A percentile compares a stretch with the other conserved stretches of the same genome.
These are phyloP conservation scores for Rhizopus arrhizus DNA, from an alignment of 371 early-diverging fungal genomes.

Conservation along the genomic window DNA sequence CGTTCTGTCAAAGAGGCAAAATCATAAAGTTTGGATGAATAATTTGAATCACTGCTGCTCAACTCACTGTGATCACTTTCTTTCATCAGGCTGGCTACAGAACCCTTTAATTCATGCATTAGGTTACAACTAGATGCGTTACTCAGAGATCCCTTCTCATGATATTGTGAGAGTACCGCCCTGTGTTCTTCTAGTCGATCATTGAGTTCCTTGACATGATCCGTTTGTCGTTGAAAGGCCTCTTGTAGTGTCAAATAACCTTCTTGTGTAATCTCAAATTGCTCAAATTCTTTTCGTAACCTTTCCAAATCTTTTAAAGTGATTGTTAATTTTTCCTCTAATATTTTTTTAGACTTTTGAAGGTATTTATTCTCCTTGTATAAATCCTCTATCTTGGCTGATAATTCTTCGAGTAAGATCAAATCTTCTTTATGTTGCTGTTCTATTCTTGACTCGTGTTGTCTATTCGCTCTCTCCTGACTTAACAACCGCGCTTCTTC, in stretches of 20 bases:
- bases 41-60: not conserved
- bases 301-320: conserved; percentile 29
- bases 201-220: conserved; percentile 32
- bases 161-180: conserved; percentile 17
- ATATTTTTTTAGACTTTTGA: conserved; percentile 26
- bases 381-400: conserved; percentile 43
- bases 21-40: conserved; percentile 13
- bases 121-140: conserved; percentile 14
- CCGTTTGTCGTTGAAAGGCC: conserved; percentile 29
- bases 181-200: conserved; percentile 45
- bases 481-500: conserved; percentile 20
- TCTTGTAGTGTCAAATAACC: conserved; percentile 32
- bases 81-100: conserved; percentile 4
- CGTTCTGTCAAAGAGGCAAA: conserved; percentile 34
- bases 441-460: conserved; percentile 20
- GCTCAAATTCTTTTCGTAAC: conserved; percentile 31
- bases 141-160: conserved; percentile 16
- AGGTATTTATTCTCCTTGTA: conserved; percentile 46
- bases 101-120: conserved; percentile 25
- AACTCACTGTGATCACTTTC: conserved; percentile 5
- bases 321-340: conserved; percentile 29
- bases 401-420: conserved; percentile 28
- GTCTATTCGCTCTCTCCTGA: conserved; percentile 16
- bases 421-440: conserved; percentile 28
- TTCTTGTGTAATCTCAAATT: conserved; percentile 29